phyloP scores from a whole-genome alignment of 2,329 filamentous ascomycete species.

The Colletotrichum australisinense region DNA sequence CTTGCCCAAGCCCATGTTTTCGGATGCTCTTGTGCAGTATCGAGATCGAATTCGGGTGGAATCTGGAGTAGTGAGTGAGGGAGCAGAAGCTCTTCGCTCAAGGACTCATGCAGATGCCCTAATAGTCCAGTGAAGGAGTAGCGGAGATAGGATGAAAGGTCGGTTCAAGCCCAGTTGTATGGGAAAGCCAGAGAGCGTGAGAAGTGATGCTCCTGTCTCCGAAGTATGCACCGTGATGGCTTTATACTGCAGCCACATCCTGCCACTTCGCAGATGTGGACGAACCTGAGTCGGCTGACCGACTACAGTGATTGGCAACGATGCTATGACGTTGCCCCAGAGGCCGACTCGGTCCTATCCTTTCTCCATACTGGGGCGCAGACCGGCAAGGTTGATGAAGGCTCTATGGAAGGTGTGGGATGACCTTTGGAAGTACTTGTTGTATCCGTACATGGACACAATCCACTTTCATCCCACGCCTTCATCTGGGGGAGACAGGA shows the following conservation, averaged over 20 bases:
- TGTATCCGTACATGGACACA: constrained; percentile 6
- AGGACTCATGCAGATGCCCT: neutral
- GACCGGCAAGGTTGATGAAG: constrained; percentile 5
- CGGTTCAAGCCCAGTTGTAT: neutral
- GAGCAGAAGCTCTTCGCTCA: neutral
- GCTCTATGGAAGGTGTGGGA: constrained; percentile 15
- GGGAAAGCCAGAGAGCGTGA: too few species aligned
- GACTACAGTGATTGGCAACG: constrained; percentile 3
- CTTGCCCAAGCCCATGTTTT: constrained; percentile 30
- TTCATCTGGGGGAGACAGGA: neutral
- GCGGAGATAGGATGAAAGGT: neutral
- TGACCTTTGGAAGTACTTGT: neutral
- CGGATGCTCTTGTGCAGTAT: neutral
- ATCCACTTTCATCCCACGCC: neutral
- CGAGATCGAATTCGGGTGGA: neutral
- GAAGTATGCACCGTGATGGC: constrained; percentile 12
- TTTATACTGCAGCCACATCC: constrained; percentile 29
- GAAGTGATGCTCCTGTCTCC: neutral
- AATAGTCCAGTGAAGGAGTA: neutral
- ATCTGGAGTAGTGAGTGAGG: neutral
- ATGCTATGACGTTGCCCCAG: constrained; percentile 32
- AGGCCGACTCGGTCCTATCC: constrained; percentile 25
- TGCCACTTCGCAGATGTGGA: neutral
- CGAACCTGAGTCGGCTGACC: constrained; percentile 20
- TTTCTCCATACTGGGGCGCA: constrained; percentile 27